Conservation (phyloP, 2,329 filamentous ascomycete genomes). For the Xylariales sp. region DNA sequence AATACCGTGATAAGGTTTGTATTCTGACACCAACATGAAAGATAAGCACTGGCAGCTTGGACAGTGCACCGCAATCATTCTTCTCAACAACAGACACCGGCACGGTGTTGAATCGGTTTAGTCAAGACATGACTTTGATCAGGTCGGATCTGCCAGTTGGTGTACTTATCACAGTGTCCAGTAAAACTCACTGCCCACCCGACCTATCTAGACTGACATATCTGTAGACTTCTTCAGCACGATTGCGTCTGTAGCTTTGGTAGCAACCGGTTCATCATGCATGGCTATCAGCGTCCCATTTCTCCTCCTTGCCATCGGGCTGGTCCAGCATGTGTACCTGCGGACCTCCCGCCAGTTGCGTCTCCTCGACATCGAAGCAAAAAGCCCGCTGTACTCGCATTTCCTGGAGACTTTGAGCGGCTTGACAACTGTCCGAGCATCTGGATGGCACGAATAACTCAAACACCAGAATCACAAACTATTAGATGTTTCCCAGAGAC, state of each 20-base stretch:
- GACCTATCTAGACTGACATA: no score
- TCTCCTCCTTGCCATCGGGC: slow-evolving; percentile 17
- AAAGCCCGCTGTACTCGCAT: slow-evolving; percentile 34
- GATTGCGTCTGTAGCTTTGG: neutral
- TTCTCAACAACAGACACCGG: neutral
- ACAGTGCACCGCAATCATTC: neutral
- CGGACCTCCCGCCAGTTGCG: slow-evolving; percentile 41
- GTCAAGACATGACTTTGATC: neutral
- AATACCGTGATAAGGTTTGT: slow-evolving; percentile 3
- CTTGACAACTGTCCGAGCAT: slow-evolving; percentile 16
- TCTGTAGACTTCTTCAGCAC: neutral
- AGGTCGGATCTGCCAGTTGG: neutral
- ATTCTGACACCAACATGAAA: no score
- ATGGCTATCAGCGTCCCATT: slow-evolving; percentile 22
- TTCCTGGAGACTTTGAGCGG: slow-evolving; percentile 19
- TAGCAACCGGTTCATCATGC: neutral
- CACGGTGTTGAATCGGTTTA: neutral
- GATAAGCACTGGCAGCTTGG: no score
- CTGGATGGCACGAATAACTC: slow-evolving; percentile 10
- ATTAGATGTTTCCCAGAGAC: slow-evolving; percentile 13
- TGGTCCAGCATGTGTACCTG: slow-evolving; percentile 34
- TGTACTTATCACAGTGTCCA: neutral
- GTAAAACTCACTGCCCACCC: neutral
- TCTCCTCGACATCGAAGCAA: slow-evolving; percentile 39
- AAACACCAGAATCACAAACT: neutral